A percentile compares a stretch with the other conserved stretches of the same genome.
Evolutionary conservation across 2,329 filamentous ascomycete genomes (phyloP).

Genomic region (Endocalyx cinctus): DNA sequence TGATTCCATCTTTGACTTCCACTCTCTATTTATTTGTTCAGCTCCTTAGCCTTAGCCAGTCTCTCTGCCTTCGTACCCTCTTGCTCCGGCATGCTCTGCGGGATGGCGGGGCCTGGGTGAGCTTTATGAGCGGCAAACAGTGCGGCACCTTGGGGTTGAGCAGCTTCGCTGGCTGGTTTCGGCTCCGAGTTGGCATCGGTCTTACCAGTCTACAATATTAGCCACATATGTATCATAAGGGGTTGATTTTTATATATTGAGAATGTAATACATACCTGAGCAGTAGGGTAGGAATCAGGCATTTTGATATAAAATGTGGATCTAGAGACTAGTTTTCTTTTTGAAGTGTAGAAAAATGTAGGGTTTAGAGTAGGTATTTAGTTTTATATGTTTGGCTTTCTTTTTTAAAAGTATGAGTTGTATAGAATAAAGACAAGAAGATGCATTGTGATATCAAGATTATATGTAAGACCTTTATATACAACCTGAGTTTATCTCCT

Average conservation of each 20-base stretch:
- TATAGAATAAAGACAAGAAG: no score
- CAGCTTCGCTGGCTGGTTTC: constrained; percentile 28
- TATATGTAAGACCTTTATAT: no score
- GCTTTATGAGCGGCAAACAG: constrained; percentile 47
- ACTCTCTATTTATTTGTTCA: constrained; percentile 61
- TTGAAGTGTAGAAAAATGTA: not conserved
- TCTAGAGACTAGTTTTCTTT: not conserved
- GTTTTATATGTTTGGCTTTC: no score
- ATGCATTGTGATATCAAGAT: no score
- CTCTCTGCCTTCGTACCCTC: constrained; percentile 67
- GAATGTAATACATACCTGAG: constrained; percentile 16
- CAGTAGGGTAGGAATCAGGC: constrained; percentile 17
- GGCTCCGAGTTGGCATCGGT: constrained; percentile 34
- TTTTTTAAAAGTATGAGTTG: no score
- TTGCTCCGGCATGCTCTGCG: constrained; percentile 48
- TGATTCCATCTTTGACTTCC: no score
- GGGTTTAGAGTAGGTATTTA: not conserved
- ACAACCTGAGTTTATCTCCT: no score
- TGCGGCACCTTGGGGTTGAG: constrained; percentile 29
- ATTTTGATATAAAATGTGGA: constrained; percentile 13
- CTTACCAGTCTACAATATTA: constrained; percentile 26
- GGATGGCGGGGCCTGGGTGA: constrained; percentile 53
- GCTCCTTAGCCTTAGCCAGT: constrained; percentile 56
- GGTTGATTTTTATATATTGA: not conserved
- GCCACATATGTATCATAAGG: not conserved